Conservation (phyloP, 176 grass and related monocot genomes). For the Oryza brachyantha region DNA sequence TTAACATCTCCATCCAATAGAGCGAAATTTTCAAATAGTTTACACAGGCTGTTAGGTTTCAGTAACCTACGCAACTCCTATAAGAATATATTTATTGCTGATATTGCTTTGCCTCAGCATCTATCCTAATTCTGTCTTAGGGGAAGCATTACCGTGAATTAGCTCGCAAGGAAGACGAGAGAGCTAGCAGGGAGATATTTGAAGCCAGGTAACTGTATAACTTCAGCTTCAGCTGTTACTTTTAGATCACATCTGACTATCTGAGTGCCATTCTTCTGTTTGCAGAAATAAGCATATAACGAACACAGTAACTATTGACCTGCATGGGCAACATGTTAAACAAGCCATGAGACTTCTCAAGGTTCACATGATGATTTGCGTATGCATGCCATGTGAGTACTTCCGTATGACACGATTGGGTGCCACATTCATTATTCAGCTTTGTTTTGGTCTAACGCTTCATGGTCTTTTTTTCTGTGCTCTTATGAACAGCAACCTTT, state of each 20-base stretch:
- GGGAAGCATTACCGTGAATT: slow-evolving; percentile 83
- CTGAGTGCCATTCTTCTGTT: slow-evolving; percentile 24
- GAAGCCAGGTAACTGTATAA: slow-evolving; percentile 52
- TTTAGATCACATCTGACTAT: slow-evolving; percentile 16
- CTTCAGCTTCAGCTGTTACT: background rate
- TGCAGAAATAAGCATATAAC: slow-evolving; percentile 88
- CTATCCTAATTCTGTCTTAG: slow-evolving; percentile 30
- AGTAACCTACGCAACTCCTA: background rate
- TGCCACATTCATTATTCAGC: background rate
- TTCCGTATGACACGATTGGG: background rate
- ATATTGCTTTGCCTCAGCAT: background rate
- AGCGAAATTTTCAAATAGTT: background rate
- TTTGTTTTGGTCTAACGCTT: slow-evolving; percentile 30
- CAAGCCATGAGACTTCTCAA: slow-evolving; percentile 88
- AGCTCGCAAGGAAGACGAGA: slow-evolving; percentile 67
- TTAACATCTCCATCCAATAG: background rate
- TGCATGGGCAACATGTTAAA: slow-evolving; percentile 92
- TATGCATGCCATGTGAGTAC: slow-evolving; percentile 82
- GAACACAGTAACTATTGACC: slow-evolving; percentile 82
- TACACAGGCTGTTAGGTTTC: background rate
- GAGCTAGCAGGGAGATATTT: slow-evolving; percentile 80
- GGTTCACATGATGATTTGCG: slow-evolving; percentile 65
- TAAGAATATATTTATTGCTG: background rate
- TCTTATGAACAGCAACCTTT: slow-evolving; percentile 51
- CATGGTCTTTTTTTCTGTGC: background rate